Conservation (phyloP, 148 eudicot species). For the Vaccinium darrowii region DNA sequence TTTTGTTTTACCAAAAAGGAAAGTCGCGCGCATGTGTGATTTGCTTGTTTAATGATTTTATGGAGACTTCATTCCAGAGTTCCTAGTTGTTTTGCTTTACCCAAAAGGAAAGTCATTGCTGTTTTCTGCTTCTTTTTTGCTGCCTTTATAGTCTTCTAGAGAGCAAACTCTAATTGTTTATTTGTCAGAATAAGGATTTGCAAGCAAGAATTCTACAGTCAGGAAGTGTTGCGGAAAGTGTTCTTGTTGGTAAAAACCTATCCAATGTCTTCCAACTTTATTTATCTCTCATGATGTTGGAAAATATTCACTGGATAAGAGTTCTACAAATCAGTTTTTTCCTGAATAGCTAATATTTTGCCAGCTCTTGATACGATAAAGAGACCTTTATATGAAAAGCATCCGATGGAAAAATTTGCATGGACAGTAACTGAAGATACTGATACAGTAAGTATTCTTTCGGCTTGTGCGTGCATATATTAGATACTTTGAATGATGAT, state of each 20-base stretch:
- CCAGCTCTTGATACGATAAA: constrained; percentile 70
- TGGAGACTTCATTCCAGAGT: not conserved
- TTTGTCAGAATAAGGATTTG: constrained; percentile 66
- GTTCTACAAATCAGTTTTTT: constrained; percentile 3
- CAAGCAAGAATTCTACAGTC: constrained; percentile 70
- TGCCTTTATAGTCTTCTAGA: not conserved
- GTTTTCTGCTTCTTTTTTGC: not conserved
- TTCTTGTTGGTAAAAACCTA: constrained; percentile 55
- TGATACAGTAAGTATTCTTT: constrained; percentile 62
- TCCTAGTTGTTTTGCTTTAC: not conserved
- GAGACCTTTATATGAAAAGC: constrained; percentile 82
- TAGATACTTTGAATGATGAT: not conserved
- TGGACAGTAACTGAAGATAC: constrained; percentile 83
- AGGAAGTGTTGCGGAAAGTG: constrained; percentile 52
- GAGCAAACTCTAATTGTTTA: constrained; percentile 18
- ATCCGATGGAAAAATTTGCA: constrained; percentile 87
- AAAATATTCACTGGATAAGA: constrained; percentile 13
- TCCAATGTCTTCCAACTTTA: not conserved
- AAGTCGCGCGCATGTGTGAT: no score
- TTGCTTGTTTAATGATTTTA: not conserved
- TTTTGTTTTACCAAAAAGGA: not conserved
- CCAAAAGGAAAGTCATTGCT: not conserved
- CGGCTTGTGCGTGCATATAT: not conserved
- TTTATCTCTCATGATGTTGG: not conserved
- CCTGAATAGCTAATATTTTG: constrained; percentile 20